Base-by-base conservation (phyloP, 2,329 filamentous ascomycete genomes). In the Herpomyces periplanetae region DNA sequence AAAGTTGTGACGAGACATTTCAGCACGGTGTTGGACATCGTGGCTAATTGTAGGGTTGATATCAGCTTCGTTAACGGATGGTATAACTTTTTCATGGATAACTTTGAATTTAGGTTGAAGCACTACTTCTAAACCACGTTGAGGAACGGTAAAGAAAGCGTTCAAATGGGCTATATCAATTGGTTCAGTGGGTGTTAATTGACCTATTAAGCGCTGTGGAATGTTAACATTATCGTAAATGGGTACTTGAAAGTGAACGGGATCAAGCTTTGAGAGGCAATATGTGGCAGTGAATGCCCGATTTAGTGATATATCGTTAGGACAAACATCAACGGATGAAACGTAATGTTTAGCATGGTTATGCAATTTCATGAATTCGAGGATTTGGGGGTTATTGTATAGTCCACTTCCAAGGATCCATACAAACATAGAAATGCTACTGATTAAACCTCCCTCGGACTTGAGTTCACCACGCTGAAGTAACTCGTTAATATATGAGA, bases 351-450 rank as follows among this genome's bases (percentile, higher is more conserved):
- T 49, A 13, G 65, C 36, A 8, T 51, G 31, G 2, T 43, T 34
- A 26, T 54, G 50, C 13, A 49, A 44, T 11, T 47, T 30, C 36
- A 84, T 66, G 32, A 87, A 87, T 2, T 49, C 38, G 21, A 49
- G 47, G 8, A 96, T 37, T 10, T 44, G 45, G 5, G 47, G 31
- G 33, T 80, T 50, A 3, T 47, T 41, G 4, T 48, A 42, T 7
- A 91, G 45, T 2, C 50, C 56, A 3, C 48, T 45, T 1, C 66
- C 68, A 11, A 88, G 47, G 10, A 68, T 57, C 75, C 80, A 96
- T 28, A 80, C 51, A 18, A 84, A 51, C 15, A 49, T 48, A 17
- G 48, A 42, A 17, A 88, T 36, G 18, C 59, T 51, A 4, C 43
- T 43, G 45, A 68, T 66, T 13, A 84, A 41, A 12, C 51, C 41